Percentiles rank a stretch among this genome's conserved stretches.
These are phyloP conservation scores for Pythium vanterpoolii DNA, from an alignment of 352 stramenopile genomes.

Conservation along the genomic window DNA sequence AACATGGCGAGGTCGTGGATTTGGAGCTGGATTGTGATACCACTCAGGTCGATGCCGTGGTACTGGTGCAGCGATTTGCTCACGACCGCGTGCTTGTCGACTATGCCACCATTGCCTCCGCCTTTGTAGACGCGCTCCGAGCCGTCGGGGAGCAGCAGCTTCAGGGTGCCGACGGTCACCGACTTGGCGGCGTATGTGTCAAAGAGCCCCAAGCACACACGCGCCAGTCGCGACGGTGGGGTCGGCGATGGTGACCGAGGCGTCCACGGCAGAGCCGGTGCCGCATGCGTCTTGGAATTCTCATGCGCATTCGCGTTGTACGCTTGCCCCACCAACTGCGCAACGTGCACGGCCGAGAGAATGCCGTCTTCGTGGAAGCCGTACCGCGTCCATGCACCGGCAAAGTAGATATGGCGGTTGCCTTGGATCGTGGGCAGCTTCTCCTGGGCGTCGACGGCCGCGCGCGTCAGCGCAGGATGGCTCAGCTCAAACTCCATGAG, in stretches of 20 bases:
- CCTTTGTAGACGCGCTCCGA: slow-evolving; percentile 17
- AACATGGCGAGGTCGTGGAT: slow-evolving; percentile 27
- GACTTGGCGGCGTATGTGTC: slow-evolving; percentile 20
- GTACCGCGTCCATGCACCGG: slow-evolving; percentile 84
- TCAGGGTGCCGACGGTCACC: slow-evolving; percentile 15
- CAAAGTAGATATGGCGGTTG: slow-evolving; percentile 83
- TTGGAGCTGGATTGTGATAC: slow-evolving; percentile 17
- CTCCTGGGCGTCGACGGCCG: slow-evolving; percentile 50
- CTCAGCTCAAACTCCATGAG: slow-evolving; percentile 46
- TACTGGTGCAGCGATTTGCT: slow-evolving; percentile 28
- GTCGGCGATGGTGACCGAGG: slow-evolving; percentile 20
- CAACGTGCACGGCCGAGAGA: slow-evolving; percentile 24
- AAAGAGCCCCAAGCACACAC: slow-evolving; percentile 16
- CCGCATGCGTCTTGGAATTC: neutral
- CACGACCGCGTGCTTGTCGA: slow-evolving; percentile 18
- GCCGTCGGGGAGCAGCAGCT: slow-evolving; percentile 20
- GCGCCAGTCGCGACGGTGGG: slow-evolving; percentile 16
- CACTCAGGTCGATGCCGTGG: slow-evolving; percentile 22
- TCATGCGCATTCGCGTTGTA: slow-evolving; percentile 12
- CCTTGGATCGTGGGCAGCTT: slow-evolving; percentile 55
- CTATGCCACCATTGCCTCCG: neutral
- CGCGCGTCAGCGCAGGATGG: slow-evolving; percentile 80
- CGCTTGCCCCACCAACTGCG: slow-evolving; percentile 12
- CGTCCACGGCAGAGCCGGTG: slow-evolving; percentile 12
- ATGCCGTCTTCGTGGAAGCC: slow-evolving; percentile 90